Evolutionary conservation across 805 yeast species (phyloP).

Genomic region (Candida loeiensis): DNA sequence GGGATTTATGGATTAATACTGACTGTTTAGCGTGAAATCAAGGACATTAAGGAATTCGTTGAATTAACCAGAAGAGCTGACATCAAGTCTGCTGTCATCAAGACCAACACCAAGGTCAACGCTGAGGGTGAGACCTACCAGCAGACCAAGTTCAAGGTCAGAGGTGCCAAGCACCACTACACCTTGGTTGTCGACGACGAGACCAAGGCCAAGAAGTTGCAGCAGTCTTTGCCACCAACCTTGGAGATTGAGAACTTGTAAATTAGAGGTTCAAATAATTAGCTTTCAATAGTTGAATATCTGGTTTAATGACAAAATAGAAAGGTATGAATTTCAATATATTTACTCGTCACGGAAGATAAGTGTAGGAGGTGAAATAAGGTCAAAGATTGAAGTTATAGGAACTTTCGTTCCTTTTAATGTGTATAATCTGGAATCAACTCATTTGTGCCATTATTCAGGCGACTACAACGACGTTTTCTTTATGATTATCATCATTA

Average conservation of each 20-base stretch:
- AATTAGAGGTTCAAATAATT: slow-evolving; percentile 15
- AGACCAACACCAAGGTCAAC: slow-evolving; percentile 82
- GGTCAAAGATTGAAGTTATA: too few species aligned
- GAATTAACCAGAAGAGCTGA: slow-evolving; percentile 96
- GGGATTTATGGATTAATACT: slow-evolving; percentile 10
- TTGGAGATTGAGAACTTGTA: slow-evolving; percentile 60
- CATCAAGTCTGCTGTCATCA: slow-evolving; percentile 89
- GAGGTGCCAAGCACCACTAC: slow-evolving; percentile 93
- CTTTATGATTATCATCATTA: too few species aligned
- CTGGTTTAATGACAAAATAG: slow-evolving; percentile 7
- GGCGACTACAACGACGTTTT: too few species aligned
- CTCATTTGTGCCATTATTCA: too few species aligned
- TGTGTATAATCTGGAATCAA: too few species aligned
- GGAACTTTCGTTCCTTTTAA: too few species aligned
- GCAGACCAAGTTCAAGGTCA: slow-evolving; percentile 98
- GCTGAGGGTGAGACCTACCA: slow-evolving; percentile 79
- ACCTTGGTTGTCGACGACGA: slow-evolving; percentile 94
- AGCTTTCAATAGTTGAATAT: slow-evolving; percentile 4
- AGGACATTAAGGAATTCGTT: slow-evolving; percentile 95
- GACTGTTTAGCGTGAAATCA: slow-evolving; percentile 56
- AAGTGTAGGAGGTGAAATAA: slow-evolving; percentile 4
- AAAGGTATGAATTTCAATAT: slow-evolving; percentile 7
- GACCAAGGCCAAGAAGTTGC: slow-evolving; percentile 95
- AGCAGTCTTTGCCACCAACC: slow-evolving; percentile 95
- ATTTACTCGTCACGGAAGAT: slow-evolving; percentile 1